These are phyloP conservation scores for Lentinus tigrinus DNA, from an alignment of 768 basidiomycete genomes.

Conservation along the genomic window DNA sequence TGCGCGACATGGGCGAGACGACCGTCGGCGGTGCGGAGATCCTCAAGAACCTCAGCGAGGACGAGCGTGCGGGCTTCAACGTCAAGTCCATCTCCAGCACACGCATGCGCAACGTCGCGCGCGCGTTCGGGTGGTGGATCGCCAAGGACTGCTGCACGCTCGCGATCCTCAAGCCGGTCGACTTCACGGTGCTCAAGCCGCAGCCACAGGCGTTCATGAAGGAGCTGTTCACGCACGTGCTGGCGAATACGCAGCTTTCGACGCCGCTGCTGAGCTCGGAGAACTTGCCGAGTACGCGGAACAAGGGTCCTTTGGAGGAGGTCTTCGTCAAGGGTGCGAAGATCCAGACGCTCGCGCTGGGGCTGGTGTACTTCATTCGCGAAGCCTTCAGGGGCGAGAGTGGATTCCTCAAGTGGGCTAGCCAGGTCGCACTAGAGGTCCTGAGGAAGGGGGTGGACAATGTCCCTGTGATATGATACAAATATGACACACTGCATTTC, in stretches of 20 bases:
- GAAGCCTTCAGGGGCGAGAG: slow-evolving; percentile 39
- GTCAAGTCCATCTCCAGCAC: slow-evolving; percentile 54
- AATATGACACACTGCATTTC: too few relatives aligned
- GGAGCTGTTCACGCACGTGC: slow-evolving; percentile 65
- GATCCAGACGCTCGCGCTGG: slow-evolving; percentile 66
- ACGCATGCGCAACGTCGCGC: slow-evolving; percentile 71
- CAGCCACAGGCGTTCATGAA: slow-evolving; percentile 65
- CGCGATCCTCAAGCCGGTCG: slow-evolving; percentile 86
- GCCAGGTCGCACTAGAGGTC: slow-evolving; percentile 65
- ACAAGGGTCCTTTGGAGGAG: slow-evolving; percentile 67
- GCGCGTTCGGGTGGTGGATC: slow-evolving; percentile 90
- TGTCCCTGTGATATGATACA: too few relatives aligned
- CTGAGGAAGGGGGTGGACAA: slow-evolving; percentile 60
- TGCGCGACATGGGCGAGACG: slow-evolving; percentile 86
- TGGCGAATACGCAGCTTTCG: slow-evolving; percentile 72
- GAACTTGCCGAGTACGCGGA: slow-evolving; percentile 43
- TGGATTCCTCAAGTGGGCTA: slow-evolving; percentile 63
- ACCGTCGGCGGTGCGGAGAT: slow-evolving; percentile 78
- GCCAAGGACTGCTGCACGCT: slow-evolving; percentile 78
- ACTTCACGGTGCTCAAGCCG: slow-evolving; percentile 74
- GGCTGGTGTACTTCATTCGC: slow-evolving; percentile 70
- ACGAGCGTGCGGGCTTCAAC: slow-evolving; percentile 43
- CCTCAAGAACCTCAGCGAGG: slow-evolving; percentile 56
- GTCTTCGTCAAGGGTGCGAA: slow-evolving; percentile 75
- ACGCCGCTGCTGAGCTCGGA: slow-evolving; percentile 56